These are phyloP conservation scores for Typha latifolia DNA, from an alignment of 176 grass and related monocot species.

Conservation along the genomic window DNA sequence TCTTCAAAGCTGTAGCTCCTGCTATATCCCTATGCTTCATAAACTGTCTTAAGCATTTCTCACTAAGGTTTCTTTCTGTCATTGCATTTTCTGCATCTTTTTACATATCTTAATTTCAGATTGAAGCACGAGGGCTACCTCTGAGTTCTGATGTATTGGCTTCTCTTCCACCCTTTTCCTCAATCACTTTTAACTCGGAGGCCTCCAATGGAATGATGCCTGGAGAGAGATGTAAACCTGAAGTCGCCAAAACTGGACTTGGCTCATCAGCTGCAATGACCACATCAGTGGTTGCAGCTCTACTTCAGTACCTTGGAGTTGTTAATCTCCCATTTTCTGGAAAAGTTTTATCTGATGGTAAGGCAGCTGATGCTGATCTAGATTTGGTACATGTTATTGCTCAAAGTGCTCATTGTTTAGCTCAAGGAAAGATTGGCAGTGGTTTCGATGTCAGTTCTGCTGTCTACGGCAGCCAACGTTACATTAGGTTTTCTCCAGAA, in stretches of 20 bases:
- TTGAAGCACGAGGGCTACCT: conserved; percentile 62
- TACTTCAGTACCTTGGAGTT: conserved; percentile 88
- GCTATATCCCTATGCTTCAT: conserved; percentile 5
- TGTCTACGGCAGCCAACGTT: conserved; percentile 81
- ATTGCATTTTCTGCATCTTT: neutral
- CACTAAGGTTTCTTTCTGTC: no score
- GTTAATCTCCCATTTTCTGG: conserved; percentile 45
- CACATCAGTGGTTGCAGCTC: conserved; percentile 67
- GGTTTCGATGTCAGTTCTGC: conserved; percentile 95
- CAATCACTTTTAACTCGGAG: conserved; percentile 80
- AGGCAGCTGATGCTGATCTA: conserved; percentile 28
- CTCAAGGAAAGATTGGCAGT: conserved; percentile 94
- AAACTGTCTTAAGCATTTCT: neutral
- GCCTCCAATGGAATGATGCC: conserved; percentile 39
- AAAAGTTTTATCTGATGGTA: conserved; percentile 23
- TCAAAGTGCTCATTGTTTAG: conserved; percentile 95
- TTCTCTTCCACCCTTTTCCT: conserved; percentile 74
- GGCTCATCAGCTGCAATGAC: conserved; percentile 97
- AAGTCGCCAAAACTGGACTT: conserved; percentile 99
- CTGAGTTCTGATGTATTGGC: conserved; percentile 64
- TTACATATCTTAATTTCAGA: conserved; percentile 26
- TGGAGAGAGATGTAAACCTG: conserved; percentile 73
- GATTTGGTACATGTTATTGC: conserved; percentile 77
- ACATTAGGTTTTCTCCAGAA: conserved; percentile 75
- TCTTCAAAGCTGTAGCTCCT: neutral